phyloP scores from a whole-genome alignment of 352 stramenopile species.

The Phytopythium sindhum region DNA sequence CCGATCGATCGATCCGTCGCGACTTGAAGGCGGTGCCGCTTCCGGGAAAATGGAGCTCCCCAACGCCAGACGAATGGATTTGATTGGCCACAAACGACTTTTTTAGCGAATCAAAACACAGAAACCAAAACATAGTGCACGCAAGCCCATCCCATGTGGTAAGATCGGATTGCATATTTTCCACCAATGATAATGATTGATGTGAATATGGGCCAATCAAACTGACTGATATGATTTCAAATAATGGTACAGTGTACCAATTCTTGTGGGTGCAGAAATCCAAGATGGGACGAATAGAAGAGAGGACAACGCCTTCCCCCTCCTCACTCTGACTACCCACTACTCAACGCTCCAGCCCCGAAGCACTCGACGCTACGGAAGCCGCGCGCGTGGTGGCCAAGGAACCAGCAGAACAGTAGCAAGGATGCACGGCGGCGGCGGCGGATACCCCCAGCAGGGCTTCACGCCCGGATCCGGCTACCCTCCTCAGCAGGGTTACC shows the following conservation, averaged over 20 bases:
- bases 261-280: background rate
- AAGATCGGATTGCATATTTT: too few relatives aligned
- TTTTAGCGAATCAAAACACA: background rate
- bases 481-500: slow-evolving; percentile 29
- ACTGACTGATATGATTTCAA: too few relatives aligned
- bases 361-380: too few relatives aligned
- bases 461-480: slow-evolving; percentile 22
- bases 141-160: too few relatives aligned
- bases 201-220: background rate
- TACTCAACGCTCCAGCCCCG: background rate
- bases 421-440: slow-evolving; percentile 11
- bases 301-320: background rate
- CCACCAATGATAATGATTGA: background rate
- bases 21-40: background rate
- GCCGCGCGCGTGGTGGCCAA: too few relatives aligned
- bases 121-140: background rate
- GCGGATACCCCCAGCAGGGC: slow-evolving; percentile 22
- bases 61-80: background rate
- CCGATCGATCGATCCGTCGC: background rate
- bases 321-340: slow-evolving; percentile 5
- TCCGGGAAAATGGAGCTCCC: background rate
- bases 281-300: too few relatives aligned
- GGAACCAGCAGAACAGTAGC: too few relatives aligned
- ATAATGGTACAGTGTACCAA: too few relatives aligned
- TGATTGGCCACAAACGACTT: background rate